Evolutionary conservation across 805 yeast species (phyloP).

Genomic region (Wickerhamiella hasegawae): DNA sequence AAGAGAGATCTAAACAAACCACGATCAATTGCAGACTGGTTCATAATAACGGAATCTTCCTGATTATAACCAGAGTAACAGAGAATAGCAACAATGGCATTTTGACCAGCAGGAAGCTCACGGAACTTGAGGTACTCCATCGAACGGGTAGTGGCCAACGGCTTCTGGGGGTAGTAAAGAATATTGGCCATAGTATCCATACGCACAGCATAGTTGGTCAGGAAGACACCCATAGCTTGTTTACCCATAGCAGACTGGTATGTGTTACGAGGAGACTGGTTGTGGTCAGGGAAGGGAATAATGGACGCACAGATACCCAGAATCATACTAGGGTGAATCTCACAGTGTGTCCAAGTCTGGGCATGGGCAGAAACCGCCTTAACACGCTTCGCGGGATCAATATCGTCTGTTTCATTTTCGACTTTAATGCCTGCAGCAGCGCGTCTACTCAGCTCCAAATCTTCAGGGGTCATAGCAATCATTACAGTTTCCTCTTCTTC

Average conservation of each 20-base stretch:
- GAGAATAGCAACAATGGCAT: conserved; percentile 94
- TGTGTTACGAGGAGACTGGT: conserved; percentile 98
- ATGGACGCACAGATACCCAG: conserved; percentile 97
- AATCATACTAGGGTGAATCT: conserved; percentile 97
- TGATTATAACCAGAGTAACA: conserved; percentile 98
- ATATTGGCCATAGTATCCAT: conserved; percentile 99
- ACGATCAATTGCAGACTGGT: conserved; percentile 91
- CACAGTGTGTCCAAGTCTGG: conserved; percentile 94
- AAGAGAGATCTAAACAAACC: conserved; percentile 91
- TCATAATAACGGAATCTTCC: conserved; percentile 99
- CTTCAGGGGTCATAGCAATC: conserved; percentile 99
- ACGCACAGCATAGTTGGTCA: conserved; percentile 88
- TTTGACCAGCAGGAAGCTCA: conserved; percentile 98
- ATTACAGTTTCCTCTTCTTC: conserved; percentile 97
- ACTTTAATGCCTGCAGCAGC: conserved; percentile 24
- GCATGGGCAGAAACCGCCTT: conserved; percentile 37
- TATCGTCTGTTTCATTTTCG: conserved; percentile 24
- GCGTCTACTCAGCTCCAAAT: conserved; percentile 48
- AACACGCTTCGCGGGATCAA: conserved; percentile 74
- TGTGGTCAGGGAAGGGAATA: conserved; percentile 99
- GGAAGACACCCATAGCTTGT: conserved; percentile 98
- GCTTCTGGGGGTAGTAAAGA: conserved; percentile 93
- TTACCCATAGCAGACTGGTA: conserved; percentile 99
- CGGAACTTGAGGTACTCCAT: conserved; percentile 96
- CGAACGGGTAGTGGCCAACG: conserved; percentile 91